These are phyloP conservation scores for Diaporthe sp. DNA, from an alignment of 2,329 filamentous ascomycete genomes.

Conservation along the genomic window DNA sequence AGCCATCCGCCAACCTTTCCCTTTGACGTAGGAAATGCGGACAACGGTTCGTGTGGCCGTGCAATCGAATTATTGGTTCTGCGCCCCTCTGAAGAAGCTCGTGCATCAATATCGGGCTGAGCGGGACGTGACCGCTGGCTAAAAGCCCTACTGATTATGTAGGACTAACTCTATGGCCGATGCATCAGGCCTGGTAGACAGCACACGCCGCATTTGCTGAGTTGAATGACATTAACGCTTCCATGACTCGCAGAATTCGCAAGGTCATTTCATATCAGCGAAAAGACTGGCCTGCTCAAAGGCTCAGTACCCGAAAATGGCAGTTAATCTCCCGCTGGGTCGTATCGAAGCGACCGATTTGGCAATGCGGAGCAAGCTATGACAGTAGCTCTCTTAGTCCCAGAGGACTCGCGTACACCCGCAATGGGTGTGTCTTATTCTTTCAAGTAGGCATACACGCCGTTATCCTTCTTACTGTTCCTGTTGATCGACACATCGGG, in stretches of 20 bases:
- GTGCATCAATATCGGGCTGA: neutral
- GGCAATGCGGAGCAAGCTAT: neutral
- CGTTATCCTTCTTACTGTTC: neutral
- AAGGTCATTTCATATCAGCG: neutral
- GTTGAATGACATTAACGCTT: neutral
- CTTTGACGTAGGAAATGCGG: neutral
- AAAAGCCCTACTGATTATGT: neutral
- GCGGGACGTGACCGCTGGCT: neutral
- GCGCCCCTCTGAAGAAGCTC: neutral
- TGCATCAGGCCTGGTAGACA: neutral
- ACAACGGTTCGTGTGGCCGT: neutral
- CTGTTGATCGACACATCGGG: neutral
- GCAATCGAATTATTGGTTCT: neutral
- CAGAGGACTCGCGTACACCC: neutral
- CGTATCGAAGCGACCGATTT: neutral
- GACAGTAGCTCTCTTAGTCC: neutral
- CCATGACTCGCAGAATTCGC: slow-evolving; percentile 3
- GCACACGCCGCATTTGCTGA: neutral
- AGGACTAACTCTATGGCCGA: neutral
- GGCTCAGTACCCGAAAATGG: neutral
- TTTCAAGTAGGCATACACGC: neutral
- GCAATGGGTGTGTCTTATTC: neutral
- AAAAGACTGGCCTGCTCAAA: neutral
- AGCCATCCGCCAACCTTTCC: neutral
- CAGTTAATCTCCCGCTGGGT: slow-evolving; percentile 3